Evolutionary conservation across 805 yeast species (phyloP).

Genomic region (Yarrowia sp.): DNA sequence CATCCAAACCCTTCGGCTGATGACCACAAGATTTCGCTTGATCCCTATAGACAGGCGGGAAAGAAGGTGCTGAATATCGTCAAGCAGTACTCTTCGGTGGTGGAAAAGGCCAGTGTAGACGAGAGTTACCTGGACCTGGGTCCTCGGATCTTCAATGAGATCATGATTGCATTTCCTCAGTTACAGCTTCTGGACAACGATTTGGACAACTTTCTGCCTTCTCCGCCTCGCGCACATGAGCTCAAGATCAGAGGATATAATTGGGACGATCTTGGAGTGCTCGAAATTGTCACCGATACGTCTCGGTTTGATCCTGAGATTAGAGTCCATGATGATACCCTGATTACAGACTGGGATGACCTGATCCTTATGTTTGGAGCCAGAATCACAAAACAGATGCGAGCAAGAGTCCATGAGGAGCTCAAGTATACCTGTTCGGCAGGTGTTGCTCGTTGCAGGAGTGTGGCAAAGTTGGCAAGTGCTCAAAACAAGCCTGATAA

Average conservation of each 20-base stretch:
- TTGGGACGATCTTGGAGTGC: conserved; percentile 23
- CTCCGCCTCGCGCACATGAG: conserved; percentile 51
- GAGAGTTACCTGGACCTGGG: conserved; percentile 91
- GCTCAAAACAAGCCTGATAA: conserved; percentile 84
- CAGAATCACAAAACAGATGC: conserved; percentile 59
- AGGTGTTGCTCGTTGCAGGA: conserved; percentile 79
- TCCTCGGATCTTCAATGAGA: conserved; percentile 57
- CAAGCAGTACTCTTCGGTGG: conserved; percentile 64
- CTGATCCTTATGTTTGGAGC: conserved; percentile 72
- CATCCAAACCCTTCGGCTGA: conserved; percentile 60
- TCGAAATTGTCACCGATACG: conserved; percentile 12
- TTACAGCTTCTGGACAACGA: conserved; percentile 45
- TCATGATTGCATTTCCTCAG: conserved; percentile 58
- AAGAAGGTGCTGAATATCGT: conserved; percentile 76
- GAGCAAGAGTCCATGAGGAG: conserved; percentile 59
- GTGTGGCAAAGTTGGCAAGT: conserved; percentile 85
- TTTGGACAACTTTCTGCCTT: conserved; percentile 53
- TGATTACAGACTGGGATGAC: conserved; percentile 79
- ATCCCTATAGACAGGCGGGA: conserved; percentile 89
- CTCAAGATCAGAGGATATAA: conserved; percentile 18
- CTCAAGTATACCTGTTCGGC: conserved; percentile 89
- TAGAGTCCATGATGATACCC: conserved; percentile 25
- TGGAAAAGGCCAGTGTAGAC: conserved; percentile 95
- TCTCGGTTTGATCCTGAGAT: conserved; percentile 16
- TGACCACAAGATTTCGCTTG: conserved; percentile 82